Evolutionary conservation across 305 asterid genomes (phyloP).

Genomic region (Plantago coronopus): DNA sequence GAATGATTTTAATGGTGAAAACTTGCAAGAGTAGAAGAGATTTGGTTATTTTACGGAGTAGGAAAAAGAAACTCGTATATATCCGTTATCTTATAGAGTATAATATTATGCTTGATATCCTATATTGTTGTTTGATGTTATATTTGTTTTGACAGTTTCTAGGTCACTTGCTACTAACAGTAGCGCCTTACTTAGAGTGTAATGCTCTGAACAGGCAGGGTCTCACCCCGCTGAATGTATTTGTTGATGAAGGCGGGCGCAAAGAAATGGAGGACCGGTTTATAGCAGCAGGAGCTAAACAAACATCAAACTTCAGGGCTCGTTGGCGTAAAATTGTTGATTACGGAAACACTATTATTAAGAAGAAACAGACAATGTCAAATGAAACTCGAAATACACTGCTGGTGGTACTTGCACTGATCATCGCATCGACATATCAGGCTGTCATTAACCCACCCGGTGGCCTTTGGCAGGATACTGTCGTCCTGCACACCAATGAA

Average conservation of each 20-base stretch:
- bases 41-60: too few relatives aligned
- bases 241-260: not conserved
- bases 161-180: not conserved
- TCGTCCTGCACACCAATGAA: too few relatives aligned
- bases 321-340: not conserved
- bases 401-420: conserved; percentile 15
- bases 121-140: not conserved
- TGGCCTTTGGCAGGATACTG: too few relatives aligned
- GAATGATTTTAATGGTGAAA: too few relatives aligned
- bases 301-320: not conserved
- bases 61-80: too few relatives aligned
- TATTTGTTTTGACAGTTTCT: not conserved
- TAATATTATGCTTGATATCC: not conserved
- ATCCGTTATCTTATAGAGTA: too few relatives aligned
- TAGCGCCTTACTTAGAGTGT: not conserved
- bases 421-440: conserved; percentile 18
- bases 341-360: not conserved
- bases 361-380: not conserved
- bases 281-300: not conserved
- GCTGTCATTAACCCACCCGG: not conserved
- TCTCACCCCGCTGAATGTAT: not conserved
- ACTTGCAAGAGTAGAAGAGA: too few relatives aligned
- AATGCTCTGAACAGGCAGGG: not conserved
- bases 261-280: not conserved
- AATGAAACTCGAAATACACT: not conserved